Percentiles rank a stretch among this genome's conserved stretches.
Evolutionary conservation across 2,329 filamentous ascomycete species (phyloP).

Genomic region (Aspergillus sp.): DNA sequence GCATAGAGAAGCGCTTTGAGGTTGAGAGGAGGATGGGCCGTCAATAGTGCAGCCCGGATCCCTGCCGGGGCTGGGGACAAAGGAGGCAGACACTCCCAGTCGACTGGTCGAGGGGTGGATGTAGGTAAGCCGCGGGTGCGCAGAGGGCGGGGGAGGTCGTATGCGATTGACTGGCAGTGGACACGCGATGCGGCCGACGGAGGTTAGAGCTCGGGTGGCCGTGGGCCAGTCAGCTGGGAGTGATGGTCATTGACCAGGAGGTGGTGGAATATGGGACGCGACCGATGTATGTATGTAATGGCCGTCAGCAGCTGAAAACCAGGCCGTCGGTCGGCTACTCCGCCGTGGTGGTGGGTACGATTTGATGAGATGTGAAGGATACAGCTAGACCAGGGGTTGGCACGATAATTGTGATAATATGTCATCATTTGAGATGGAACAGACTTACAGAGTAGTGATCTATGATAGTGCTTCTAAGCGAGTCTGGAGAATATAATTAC

Average conservation of each 20-base stretch:
- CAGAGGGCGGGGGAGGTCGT: neutral
- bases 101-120: conserved; percentile 9
- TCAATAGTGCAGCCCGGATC: neutral
- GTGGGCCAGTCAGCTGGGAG: conserved; percentile 27
- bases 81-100: conserved; percentile 1
- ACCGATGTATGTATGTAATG: conserved; percentile 21
- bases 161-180: conserved; percentile 1
- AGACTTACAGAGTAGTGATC: too few relatives aligned
- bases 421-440: too few relatives aligned
- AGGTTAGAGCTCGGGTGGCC: conserved; percentile 24
- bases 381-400: conserved; percentile 11
- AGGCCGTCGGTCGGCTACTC: conserved; percentile 14
- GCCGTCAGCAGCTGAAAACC: conserved; percentile 21
- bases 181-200: conserved; percentile 22
- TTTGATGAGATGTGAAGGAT: conserved; percentile 14
- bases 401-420: conserved; percentile 3
- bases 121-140: conserved; percentile 4
- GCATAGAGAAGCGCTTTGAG: neutral
- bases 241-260: conserved; percentile 12
- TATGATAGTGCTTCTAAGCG: too few relatives aligned
- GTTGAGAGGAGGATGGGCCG: neutral
- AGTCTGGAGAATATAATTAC: too few relatives aligned
- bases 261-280: conserved; percentile 26
- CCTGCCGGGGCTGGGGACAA: neutral
- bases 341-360: conserved; percentile 15